Base-by-base conservation (phyloP, 768 basidiomycete species). In the Daedalea quercina region DNA sequence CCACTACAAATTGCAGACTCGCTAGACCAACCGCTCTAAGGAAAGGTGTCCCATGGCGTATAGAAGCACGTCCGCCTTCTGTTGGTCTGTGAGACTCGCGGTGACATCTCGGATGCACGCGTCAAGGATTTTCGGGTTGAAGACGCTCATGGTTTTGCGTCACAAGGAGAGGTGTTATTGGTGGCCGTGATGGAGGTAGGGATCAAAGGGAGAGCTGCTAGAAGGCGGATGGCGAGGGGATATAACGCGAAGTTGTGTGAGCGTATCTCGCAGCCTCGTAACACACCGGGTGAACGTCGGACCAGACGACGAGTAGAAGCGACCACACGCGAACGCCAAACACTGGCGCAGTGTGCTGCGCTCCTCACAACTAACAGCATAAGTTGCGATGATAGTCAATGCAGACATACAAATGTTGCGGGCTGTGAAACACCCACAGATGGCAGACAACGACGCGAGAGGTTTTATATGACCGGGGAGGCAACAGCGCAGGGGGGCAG, bases 31-130 rank as follows among this genome's bases (percentile, higher is more conserved):
- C 83, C 83, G 77, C 53, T 90, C 84, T 44, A 77, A 73, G 48
- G 84, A 81, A 54, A 95, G 79, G 60, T 85, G 85, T 57, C 85
- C 82, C 76, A 93, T 82, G n/a, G 90, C 90, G 58, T 87, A 82
- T 46, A 92, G 66, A 50, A 91, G 70, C 34, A 87, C 74, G 52
- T 84, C 84, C 19, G 77, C 83, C 65, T 87, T 88, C 63, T 87
- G 78, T 58, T 77, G 77, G 63, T 84, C 78, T 3, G 76, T 72
- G 31, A 88, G 73, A 54, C 74, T 76, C 7, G 71, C 70, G 0
- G 78, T 73, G 20, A 85, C 80, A 60, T 87, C 84, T 44, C 82
- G 84, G 60, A 87, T 82, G 70, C 82, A 81, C 19, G 86, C 86
- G 60, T 88, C 85, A 35, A 88, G 73, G 55, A 87, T 87, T 63